Evolutionary conservation across 768 basidiomycete species (phyloP).

Genomic region (Mycena amicta): DNA sequence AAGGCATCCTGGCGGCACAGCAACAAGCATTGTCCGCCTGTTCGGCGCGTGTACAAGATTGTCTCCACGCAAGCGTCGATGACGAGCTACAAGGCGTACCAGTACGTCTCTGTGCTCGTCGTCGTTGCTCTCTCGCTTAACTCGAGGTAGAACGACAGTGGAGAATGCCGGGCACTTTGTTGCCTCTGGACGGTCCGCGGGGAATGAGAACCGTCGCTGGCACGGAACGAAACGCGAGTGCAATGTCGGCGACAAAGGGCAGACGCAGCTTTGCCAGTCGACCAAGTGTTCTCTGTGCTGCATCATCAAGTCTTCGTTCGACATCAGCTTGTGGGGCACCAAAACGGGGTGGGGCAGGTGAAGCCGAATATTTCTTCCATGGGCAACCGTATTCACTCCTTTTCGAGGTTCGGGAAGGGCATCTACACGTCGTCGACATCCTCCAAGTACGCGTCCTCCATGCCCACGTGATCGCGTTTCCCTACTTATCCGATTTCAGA

Average conservation of each 20-base stretch:
- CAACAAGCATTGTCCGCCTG: conserved; percentile 55
- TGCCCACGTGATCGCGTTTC: not conserved
- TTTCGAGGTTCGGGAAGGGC: conserved; percentile 72
- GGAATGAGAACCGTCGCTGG: conserved; percentile 77
- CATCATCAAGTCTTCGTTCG: conserved; percentile 66
- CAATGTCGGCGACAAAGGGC: conserved; percentile 63
- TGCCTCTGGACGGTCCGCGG: conserved; percentile 53
- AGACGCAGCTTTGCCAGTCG: conserved; percentile 56
- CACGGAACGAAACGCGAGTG: conserved; percentile 72
- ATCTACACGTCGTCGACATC: conserved; percentile 79
- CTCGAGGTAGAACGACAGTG: conserved; percentile 47
- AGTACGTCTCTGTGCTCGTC: too few species aligned
- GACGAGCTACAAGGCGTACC: conserved; percentile 62
- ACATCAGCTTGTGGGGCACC: conserved; percentile 63
- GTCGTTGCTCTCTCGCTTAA: not conserved
- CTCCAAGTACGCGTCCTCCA: conserved; percentile 52
- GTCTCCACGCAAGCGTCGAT: conserved; percentile 50
- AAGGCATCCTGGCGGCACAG: conserved; percentile 68
- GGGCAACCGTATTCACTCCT: too few species aligned
- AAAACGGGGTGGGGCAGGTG: conserved; percentile 80
- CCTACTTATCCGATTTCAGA: conserved; percentile 30
- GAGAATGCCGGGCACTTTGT: conserved; percentile 64
- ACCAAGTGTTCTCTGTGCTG: conserved; percentile 62
- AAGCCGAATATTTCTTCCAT: too few species aligned
- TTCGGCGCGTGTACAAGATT: conserved; percentile 68